Evolutionary conservation across 2,329 filamentous ascomycete genomes (phyloP).

Genomic region (Coniochaeta ligniaria): DNA sequence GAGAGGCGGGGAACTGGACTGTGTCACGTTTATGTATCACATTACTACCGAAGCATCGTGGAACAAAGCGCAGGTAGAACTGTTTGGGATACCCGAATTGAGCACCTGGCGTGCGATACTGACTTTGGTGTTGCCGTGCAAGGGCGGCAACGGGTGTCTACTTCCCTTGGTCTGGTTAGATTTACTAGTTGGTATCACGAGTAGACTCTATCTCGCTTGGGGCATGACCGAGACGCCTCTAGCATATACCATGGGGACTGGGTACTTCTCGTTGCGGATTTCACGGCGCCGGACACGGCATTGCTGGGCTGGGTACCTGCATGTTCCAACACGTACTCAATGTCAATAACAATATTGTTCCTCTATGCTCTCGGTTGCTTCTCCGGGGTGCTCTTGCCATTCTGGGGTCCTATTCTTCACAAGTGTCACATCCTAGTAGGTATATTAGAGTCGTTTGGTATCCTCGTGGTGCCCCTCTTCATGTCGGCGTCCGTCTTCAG

Average conservation of each 20-base stretch:
- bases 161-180: neutral
- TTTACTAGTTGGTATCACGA: neutral
- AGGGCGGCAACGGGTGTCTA: neutral
- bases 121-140: neutral
- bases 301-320: neutral
- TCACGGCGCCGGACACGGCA: neutral
- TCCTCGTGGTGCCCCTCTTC: neutral
- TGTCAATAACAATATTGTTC: neutral
- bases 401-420: no score
- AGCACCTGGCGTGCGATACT: neutral
- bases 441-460: neutral
- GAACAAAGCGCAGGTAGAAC: neutral
- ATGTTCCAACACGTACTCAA: neutral
- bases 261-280: neutral
- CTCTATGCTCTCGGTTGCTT: neutral
- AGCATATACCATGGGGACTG: neutral
- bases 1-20: neutral
- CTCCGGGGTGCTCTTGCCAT: neutral
- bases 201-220: neutral
- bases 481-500: neutral
- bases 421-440: neutral
- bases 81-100: neutral
- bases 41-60: neutral
- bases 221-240: neutral
- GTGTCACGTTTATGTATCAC: neutral